A percentile compares a stretch with the other conserved stretches of the same genome.
Conservation (phyloP, 345 rosid species). For the Isatis tinctoria region DNA sequence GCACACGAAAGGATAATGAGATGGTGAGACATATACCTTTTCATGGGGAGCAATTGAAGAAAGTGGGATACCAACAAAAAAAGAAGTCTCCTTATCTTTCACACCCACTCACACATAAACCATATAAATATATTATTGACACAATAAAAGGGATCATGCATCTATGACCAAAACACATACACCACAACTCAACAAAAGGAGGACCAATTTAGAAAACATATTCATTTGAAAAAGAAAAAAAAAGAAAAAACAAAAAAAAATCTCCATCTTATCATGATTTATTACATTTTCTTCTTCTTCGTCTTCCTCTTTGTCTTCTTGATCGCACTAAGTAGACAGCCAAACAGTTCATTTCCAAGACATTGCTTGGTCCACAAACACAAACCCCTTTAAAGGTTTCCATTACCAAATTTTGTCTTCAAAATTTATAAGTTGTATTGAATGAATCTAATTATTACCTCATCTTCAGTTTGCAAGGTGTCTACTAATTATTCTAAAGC, state of each 20-base stretch:
- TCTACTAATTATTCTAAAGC: background rate
- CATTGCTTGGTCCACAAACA: slow-evolving; percentile 33
- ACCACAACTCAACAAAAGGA: slow-evolving; percentile 22
- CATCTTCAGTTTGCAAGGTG: slow-evolving; percentile 17
- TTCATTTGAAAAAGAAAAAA: background rate
- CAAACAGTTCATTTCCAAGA: slow-evolving; percentile 20
- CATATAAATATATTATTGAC: slow-evolving; percentile 13
- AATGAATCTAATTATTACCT: slow-evolving; percentile 33
- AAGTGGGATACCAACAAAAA: slow-evolving; percentile 23
- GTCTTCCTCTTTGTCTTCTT: slow-evolving; percentile 22
- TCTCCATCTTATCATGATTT: slow-evolving; percentile 21
- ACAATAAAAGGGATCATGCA: slow-evolving; percentile 17
- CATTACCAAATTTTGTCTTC: slow-evolving; percentile 31
- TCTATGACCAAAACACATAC: slow-evolving; percentile 25
- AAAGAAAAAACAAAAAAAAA: too few relatives aligned
- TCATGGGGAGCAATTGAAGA: slow-evolving; percentile 17
- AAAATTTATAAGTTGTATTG: slow-evolving; percentile 12
- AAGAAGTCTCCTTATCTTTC: slow-evolving; percentile 24
- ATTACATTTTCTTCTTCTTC: slow-evolving; percentile 25
- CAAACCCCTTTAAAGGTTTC: slow-evolving; percentile 28
- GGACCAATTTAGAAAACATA: slow-evolving; percentile 23
- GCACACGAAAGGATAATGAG: slow-evolving; percentile 9
- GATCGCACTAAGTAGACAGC: slow-evolving; percentile 36
- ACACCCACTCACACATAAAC: slow-evolving; percentile 24
- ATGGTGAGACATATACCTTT: slow-evolving; percentile 15